Evolutionary conservation across 306 rosid genomes (phyloP), one percentile per base, ranked within the genome.

Genomic region (Prunus dulcis): DNA sequence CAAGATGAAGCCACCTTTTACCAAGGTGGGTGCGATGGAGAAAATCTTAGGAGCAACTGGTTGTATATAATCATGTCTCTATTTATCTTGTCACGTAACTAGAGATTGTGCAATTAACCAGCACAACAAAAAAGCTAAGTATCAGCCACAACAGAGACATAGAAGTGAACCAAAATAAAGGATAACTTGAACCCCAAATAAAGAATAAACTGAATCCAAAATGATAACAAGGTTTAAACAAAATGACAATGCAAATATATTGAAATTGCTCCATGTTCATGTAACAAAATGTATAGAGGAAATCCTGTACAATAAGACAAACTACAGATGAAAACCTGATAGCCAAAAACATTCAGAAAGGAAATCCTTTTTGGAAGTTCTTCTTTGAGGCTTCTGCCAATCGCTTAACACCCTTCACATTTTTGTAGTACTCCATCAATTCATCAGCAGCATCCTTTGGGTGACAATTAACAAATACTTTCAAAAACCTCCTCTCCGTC

Each of bases 301-400:
- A 5, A 34, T 34, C 57, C 15, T 14, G 57, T 52, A 52, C 57
- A 52, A 52, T 52, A 14, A 52, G 57, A 52, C 20, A 6, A 52
- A 61, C 30, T 28, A 4, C 20, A 28, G 62, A 52, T 6, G 66
- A 41, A 65, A 11, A 76, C 17, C 73, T 50, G 51, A 64, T 15
- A 28, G 64, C 56, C 5, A 74, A 57, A 18, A 49, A 25, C 30
- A 19, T 53, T 92, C 88, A 91, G 78, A 91, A 93, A 66, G 92
- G 97, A 81, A 93, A 93, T 62, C 93, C 96, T 43, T 46, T 63
- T 19, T 1, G 12, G 55, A 17, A 1, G 60, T 5, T 66, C 83
- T 68, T 89, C 87, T 79, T 93, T 8, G 92, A 87, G 65, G 84
- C 75, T 79, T 74, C 87, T 17, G 92, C 98, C 78, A 93, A 86